These are phyloP conservation scores for Nymphaea thermarum DNA, from an alignment of 164 flowering plant genomes.

Conservation along the genomic window DNA sequence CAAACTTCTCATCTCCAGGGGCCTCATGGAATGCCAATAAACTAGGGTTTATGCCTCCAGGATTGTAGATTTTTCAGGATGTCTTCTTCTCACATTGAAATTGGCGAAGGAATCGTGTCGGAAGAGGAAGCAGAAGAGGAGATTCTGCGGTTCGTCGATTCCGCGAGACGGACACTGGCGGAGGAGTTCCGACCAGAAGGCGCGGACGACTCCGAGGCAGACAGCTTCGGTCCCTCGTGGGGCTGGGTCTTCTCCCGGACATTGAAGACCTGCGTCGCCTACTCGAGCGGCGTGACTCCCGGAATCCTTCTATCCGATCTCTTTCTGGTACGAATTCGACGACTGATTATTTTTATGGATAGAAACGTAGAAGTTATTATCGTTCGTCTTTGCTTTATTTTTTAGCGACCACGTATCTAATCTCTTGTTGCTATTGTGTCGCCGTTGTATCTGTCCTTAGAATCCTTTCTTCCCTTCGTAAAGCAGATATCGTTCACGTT, in stretches of 20 bases:
- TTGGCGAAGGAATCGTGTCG: neutral
- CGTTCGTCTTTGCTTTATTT: too few relatives aligned
- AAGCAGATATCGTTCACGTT: too few relatives aligned
- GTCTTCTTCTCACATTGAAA: neutral
- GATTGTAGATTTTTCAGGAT: neutral
- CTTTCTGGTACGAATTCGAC: conserved; percentile 36
- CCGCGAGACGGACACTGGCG: conserved; percentile 20
- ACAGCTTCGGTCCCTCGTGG: conserved; percentile 55
- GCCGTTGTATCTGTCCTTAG: too few relatives aligned
- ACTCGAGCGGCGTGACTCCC: conserved; percentile 81
- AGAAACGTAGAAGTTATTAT: too few relatives aligned
- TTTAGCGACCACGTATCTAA: too few relatives aligned
- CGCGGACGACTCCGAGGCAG: conserved; percentile 15
- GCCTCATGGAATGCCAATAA: neutral
- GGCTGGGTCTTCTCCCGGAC: conserved; percentile 73
- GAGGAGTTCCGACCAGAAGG: conserved; percentile 28
- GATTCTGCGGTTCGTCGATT: conserved; percentile 54
- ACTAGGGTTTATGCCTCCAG: neutral
- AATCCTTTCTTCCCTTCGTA: too few relatives aligned
- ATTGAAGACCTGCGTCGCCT: conserved; percentile 62
- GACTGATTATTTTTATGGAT: too few relatives aligned
- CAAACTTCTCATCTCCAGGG: neutral
- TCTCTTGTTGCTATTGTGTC: too few relatives aligned
- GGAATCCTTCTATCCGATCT: conserved; percentile 90
- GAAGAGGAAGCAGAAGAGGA: conserved; percentile 32